Conservation (phyloP, 352 stramenopile species). For the Phytophthora sojae region DNA sequence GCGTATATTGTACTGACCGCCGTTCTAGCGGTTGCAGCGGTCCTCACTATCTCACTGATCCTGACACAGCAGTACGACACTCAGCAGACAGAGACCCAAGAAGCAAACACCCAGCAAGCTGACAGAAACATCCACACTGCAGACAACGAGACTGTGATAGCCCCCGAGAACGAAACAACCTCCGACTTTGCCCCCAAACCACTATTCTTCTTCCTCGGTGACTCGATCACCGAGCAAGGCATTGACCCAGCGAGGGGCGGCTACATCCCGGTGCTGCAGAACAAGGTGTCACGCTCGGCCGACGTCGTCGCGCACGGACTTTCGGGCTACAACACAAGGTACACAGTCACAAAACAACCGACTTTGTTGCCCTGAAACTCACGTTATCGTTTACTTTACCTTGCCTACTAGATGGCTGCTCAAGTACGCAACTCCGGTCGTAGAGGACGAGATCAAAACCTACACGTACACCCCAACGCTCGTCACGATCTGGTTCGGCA, state of each 20-base stretch:
- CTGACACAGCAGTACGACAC: not conserved
- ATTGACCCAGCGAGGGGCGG: conserved; percentile 24
- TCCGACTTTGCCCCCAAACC: not conserved
- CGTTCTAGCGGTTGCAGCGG: not conserved
- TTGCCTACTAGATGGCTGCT: conserved; percentile 36
- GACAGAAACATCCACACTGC: not conserved
- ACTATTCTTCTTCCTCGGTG: conserved; percentile 20
- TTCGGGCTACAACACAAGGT: conserved; percentile 39
- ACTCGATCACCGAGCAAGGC: conserved; percentile 52
- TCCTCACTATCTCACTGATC: not conserved
- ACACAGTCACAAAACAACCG: not conserved
- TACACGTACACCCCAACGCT: conserved; percentile 15
- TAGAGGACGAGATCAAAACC: conserved; percentile 10
- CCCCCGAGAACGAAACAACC: not conserved
- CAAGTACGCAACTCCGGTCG: conserved; percentile 25
- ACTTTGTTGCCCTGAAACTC: not conserved
- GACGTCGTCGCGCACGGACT: conserved; percentile 50
- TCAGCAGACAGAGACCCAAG: not conserved
- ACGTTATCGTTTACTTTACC: not conserved
- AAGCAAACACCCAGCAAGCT: not conserved
- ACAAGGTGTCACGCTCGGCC: conserved; percentile 32
- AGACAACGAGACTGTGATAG: not conserved
- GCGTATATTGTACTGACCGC: not conserved
- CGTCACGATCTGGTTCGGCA: conserved; percentile 20
- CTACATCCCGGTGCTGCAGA: conserved; percentile 37